A percentile compares a stretch with the other conserved stretches of the same genome.
phyloP scores from a whole-genome alignment of 805 yeast genomes.

The Schwanniomyces occidentalis region DNA sequence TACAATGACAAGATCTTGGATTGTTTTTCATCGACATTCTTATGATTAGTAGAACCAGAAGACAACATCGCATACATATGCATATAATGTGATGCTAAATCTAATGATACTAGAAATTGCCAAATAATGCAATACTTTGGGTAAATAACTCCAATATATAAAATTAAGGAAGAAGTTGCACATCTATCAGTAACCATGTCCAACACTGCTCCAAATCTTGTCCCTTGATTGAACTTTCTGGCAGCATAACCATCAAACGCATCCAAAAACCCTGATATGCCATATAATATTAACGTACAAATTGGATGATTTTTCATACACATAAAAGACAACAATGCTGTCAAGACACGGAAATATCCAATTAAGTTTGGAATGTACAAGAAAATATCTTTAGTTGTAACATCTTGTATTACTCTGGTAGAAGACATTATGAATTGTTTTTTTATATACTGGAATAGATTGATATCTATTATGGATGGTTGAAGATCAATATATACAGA shows the following conservation, averaged over 20 bases:
- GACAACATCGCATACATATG: conserved; percentile 95
- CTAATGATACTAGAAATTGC: conserved; percentile 83
- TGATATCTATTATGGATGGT: no score
- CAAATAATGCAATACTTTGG: conserved; percentile 69
- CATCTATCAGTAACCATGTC: conserved; percentile 99
- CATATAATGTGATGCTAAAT: conserved; percentile 92
- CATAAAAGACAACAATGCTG: conserved; percentile 77
- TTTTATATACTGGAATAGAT: no score
- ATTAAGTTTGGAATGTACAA: conserved; percentile 87
- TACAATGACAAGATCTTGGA: conserved; percentile 77
- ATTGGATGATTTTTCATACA: conserved; percentile 85
- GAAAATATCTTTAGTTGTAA: conserved; percentile 57
- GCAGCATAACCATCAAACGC: conserved; percentile 98
- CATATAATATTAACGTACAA: conserved; percentile 73
- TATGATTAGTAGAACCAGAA: conserved; percentile 80
- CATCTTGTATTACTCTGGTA: conserved; percentile 4
- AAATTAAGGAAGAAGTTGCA: conserved; percentile 90
- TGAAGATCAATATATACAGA: no score
- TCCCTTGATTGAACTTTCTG: conserved; percentile 81
- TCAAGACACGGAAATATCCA: conserved; percentile 81
- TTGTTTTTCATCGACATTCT: conserved; percentile 69
- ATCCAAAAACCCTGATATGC: conserved; percentile 87
- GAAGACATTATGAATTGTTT: no score
- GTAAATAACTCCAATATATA: conserved; percentile 77
- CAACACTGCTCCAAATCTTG: conserved; percentile 91